A percentile compares a stretch with the other conserved stretches of the same genome.
Evolutionary conservation across 2,329 filamentous ascomycete genomes (phyloP).

Genomic region (Zalaria obscura): DNA sequence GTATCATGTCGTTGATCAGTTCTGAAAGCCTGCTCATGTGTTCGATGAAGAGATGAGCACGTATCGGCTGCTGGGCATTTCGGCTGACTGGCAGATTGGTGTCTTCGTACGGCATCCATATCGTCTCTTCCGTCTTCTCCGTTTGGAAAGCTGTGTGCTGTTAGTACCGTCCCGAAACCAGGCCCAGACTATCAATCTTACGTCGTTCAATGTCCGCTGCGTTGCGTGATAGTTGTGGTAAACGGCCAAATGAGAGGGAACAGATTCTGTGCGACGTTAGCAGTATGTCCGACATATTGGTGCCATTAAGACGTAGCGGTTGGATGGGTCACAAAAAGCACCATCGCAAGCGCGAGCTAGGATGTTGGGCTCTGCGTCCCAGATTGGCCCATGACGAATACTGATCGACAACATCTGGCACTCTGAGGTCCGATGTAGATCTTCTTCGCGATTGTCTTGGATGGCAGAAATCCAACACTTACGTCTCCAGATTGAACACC

Average conservation of each 20-base stretch:
- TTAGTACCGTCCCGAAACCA: not conserved
- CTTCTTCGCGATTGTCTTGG: too few relatives aligned
- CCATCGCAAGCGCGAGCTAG: too few relatives aligned
- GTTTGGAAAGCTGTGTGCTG: slow-evolving; percentile 1
- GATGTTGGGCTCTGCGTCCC: too few relatives aligned
- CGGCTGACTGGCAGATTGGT: slow-evolving; percentile 31
- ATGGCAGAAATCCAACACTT: slow-evolving; percentile 10
- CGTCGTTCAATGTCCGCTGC: slow-evolving; percentile 34
- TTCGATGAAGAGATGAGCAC: slow-evolving; percentile 26
- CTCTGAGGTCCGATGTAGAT: too few relatives aligned
- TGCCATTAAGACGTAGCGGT: too few relatives aligned
- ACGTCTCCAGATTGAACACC: slow-evolving; percentile 34
- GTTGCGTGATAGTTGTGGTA: slow-evolving; percentile 32
- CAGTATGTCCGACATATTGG: not conserved
- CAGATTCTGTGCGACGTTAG: slow-evolving; percentile 20
- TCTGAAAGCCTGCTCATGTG: slow-evolving; percentile 59
- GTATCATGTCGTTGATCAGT: slow-evolving; percentile 57
- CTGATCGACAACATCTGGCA: too few relatives aligned
- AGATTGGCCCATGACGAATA: too few relatives aligned
- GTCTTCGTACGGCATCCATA: slow-evolving; percentile 24
- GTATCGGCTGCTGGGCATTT: slow-evolving; percentile 54
- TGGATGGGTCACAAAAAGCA: too few relatives aligned
- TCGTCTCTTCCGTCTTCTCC: slow-evolving; percentile 12
- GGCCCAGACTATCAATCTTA: slow-evolving; percentile 14
- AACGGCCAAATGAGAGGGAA: slow-evolving; percentile 31